phyloP scores from a whole-genome alignment of 192 early-diverging fungal species.

The Neocallimastix lanati region DNA sequence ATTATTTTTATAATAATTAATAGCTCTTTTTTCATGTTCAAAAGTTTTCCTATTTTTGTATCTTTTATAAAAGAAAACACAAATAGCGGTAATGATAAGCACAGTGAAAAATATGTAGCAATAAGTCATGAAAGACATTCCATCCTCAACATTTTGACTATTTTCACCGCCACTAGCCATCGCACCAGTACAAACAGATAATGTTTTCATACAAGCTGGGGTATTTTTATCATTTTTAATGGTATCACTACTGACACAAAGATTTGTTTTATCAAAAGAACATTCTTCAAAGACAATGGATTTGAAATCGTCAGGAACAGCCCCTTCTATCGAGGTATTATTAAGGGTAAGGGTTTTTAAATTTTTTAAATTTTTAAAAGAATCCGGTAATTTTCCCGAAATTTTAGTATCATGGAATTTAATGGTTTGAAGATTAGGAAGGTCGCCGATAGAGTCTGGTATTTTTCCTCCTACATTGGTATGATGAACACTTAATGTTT shows the following conservation, averaged over 20 bases:
- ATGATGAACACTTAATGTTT: neutral
- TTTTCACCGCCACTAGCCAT: neutral
- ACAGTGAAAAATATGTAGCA: neutral
- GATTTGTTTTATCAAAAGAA: neutral
- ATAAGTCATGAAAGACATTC: neutral
- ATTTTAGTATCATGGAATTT: neutral
- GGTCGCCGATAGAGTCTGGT: neutral
- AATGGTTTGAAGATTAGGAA: neutral
- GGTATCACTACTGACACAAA: neutral
- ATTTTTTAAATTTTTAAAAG: neutral
- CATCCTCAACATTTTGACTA: too few species aligned
- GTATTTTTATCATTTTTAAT: neutral
- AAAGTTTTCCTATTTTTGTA: neutral
- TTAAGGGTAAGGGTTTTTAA: neutral
- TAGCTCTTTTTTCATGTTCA: neutral
- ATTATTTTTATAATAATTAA: neutral
- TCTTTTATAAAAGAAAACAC: neutral
- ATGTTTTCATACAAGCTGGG: neutral
- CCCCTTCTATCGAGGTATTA: neutral
- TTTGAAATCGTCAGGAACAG: neutral
- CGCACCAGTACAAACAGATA: neutral
- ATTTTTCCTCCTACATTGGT: neutral
- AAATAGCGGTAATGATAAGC: neutral
- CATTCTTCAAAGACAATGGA: neutral
- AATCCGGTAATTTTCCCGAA: neutral